These are phyloP conservation scores for Lasiosphaeris hirsuta DNA, from an alignment of 495 filamentous ascomycete species.

Conservation along the genomic window DNA sequence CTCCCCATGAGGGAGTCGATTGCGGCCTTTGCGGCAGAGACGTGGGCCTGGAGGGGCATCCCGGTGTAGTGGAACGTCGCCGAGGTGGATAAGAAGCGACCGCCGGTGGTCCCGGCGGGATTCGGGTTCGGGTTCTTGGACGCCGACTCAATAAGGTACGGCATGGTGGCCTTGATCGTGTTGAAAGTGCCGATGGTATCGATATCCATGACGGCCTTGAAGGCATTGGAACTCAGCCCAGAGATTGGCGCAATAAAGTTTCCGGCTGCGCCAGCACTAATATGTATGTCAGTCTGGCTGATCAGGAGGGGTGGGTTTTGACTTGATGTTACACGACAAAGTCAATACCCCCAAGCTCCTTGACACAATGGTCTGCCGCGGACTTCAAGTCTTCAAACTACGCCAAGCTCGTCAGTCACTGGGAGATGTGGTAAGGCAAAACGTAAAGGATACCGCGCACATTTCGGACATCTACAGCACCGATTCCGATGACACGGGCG, in stretches of 20 bases:
- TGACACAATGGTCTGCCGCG: constrained; percentile 73
- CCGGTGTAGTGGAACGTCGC: constrained; percentile 88
- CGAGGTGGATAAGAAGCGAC: constrained; percentile 82
- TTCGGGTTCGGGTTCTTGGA: constrained; percentile 51
- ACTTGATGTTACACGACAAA: constrained; percentile 73
- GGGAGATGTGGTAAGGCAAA: not conserved
- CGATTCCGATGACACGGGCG: constrained; percentile 80
- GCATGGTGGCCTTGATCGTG: constrained; percentile 86
- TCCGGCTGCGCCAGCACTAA: constrained; percentile 86
- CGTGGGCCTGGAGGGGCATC: constrained; percentile 79
- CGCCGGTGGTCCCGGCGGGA: constrained; percentile 57
- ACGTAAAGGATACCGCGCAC: constrained; percentile 24
- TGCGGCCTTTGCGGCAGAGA: constrained; percentile 84
- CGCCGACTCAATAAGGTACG: constrained; percentile 72
- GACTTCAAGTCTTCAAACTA: constrained; percentile 61
- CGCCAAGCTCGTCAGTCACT: constrained; percentile 8
- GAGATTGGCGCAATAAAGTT: constrained; percentile 92
- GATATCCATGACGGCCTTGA: constrained; percentile 95
- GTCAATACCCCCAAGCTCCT: constrained; percentile 82
- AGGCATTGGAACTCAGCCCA: constrained; percentile 78
- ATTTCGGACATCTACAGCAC: constrained; percentile 75
- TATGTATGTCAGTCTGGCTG: constrained; percentile 10
- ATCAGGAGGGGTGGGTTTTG: not conserved
- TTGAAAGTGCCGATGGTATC: constrained; percentile 92
- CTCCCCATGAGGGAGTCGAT: constrained; percentile 76